Base-by-base conservation (phyloP, 208 protist genomes). In the Willaertia magna region DNA sequence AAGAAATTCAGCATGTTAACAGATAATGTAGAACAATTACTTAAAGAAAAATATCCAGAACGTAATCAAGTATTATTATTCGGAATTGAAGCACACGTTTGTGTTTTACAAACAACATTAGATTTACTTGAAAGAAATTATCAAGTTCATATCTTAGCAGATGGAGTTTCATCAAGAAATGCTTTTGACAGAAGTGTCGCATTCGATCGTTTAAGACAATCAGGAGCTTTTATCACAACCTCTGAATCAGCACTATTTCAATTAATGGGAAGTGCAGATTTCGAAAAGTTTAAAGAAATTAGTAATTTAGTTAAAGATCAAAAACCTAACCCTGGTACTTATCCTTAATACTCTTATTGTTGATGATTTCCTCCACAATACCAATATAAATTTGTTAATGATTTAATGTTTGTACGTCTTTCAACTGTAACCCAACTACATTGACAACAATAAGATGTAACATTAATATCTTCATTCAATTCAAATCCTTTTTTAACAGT, bases 81-180 rank as follows among this genome's bases (percentile, higher is more conserved):
- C 89, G 93, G 93, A 39, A 86, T 90, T 74, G 93, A 95, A 85
- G 92, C 92, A 44, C 90, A 93, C 49, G 92, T 92, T 34, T 95
- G 93, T 79, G 39, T 95, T 22, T 20, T 93, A 55, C 89, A 93
- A 74, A 93, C 92, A 14, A 89, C 89, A 34, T 89, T 92, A 26
- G 93, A 88, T 39, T 86, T 95, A 11, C 82, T 94, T 30, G 67
- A 88, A n/a, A 76, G 83, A n/a, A 90, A 90, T 4, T 92, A 92
- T 39, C 88, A 90, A 49, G 85, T 89, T 34, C 42, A 48, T 34
- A 34, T 48, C 14, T 18, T 79, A 16, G 42, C 75, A 48, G 75
- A 79, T 48, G 75, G 75, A 43, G 30, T 22, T 39, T 30, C 42
- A 2, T 42, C n/a, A 16, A 40, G 48, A 48, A 79, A 42, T 49